Percentiles rank a stretch among this genome's conserved stretches.
phyloP scores from a whole-genome alignment of 306 rosid species.

The Prunus salicina region DNA sequence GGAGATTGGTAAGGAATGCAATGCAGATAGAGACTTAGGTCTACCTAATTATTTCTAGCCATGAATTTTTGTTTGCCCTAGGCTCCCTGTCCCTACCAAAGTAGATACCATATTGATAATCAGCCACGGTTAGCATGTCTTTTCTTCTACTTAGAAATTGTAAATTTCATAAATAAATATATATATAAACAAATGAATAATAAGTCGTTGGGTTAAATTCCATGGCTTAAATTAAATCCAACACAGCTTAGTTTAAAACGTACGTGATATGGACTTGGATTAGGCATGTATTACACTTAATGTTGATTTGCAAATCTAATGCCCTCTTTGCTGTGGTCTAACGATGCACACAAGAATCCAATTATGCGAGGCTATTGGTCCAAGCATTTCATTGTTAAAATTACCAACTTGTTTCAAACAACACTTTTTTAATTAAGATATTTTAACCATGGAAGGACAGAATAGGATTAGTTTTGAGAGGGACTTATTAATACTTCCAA shows the following conservation, averaged over 20 bases:
- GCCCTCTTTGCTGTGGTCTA: not conserved
- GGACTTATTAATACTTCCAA: no score
- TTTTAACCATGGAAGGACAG: not conserved
- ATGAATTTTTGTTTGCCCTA: no score
- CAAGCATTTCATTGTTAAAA: conserved; percentile 3
- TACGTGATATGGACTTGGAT: not conserved
- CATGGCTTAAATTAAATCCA: not conserved
- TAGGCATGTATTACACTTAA: not conserved
- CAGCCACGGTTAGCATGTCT: no score
- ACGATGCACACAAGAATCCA: conserved; percentile 1
- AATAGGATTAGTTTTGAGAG: not conserved
- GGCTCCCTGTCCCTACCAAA: no score
- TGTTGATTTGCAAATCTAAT: conserved; percentile 11
- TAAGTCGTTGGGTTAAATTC: no score
- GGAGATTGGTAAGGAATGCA: no score
- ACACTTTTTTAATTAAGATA: not conserved
- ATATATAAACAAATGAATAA: no score
- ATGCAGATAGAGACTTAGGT: no score
- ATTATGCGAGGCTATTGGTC: not conserved
- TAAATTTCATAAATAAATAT: no score
- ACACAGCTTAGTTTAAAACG: not conserved
- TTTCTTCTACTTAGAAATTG: no score
- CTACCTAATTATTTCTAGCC: no score
- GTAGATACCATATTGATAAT: no score
- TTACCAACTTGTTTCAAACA: not conserved